Evolutionary conservation across 2,329 filamentous ascomycete genomes (phyloP).

Genomic region (Sporothrix curviconia): DNA sequence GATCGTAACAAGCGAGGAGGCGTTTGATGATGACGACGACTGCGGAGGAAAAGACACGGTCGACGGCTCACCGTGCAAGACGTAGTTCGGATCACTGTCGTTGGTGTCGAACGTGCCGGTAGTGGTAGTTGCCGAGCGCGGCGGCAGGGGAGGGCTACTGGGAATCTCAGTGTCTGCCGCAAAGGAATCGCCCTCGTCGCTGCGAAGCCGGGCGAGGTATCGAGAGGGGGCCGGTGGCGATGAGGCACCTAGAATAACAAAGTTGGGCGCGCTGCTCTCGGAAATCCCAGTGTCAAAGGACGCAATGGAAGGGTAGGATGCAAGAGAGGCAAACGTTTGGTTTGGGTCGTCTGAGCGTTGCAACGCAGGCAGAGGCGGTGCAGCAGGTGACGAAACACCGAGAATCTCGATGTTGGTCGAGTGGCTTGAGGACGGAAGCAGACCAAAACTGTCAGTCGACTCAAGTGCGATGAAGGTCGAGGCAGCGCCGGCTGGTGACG

Average conservation of each 20-base stretch:
- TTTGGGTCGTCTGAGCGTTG: conserved; percentile 15
- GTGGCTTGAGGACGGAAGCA: conserved; percentile 35
- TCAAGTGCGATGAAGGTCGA: conserved; percentile 15
- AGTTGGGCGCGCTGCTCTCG: conserved; percentile 36
- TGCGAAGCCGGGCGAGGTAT: conserved; percentile 7
- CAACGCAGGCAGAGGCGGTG: conserved; percentile 28
- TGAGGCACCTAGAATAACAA: conserved; percentile 44
- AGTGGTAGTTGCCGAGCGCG: conserved; percentile 20
- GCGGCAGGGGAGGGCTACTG: conserved; percentile 16
- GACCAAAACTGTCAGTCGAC: conserved; percentile 34
- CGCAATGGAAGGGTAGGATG: conserved; percentile 26
- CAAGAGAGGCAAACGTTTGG: conserved; percentile 16
- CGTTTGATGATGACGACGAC: conserved; percentile 17
- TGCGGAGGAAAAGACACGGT: conserved; percentile 30
- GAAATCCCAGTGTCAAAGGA: conserved; percentile 12
- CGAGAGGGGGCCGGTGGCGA: conserved; percentile 12
- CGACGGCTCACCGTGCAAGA: conserved; percentile 40
- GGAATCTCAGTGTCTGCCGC: neutral
- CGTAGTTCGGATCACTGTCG: conserved; percentile 46
- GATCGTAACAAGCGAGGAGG: conserved; percentile 29
- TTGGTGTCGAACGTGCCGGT: conserved; percentile 31
- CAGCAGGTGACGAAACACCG: conserved; percentile 44
- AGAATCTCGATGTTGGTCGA: conserved; percentile 46
- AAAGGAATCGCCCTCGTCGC: neutral
- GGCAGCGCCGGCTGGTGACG: conserved; percentile 26